Percentiles rank a stretch among this genome's conserved stretches.
These are phyloP conservation scores for Phytophthora kernoviae DNA, from an alignment of 352 stramenopile genomes.

Conservation along the genomic window DNA sequence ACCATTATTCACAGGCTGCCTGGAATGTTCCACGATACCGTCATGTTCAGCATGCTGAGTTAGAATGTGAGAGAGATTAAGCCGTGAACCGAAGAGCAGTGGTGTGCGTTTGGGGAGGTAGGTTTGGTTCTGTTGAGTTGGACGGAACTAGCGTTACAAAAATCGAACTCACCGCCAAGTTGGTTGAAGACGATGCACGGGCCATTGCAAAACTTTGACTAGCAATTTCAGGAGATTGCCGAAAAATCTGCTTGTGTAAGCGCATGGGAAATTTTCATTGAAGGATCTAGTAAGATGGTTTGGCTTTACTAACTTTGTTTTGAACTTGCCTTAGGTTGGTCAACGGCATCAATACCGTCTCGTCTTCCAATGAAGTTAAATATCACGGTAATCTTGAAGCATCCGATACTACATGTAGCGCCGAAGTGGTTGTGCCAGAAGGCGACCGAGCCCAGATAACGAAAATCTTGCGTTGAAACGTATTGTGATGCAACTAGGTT, in stretches of 20 bases:
- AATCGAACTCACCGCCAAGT: background rate
- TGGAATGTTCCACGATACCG: background rate
- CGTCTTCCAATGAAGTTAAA: too few species aligned
- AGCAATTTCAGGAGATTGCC: background rate
- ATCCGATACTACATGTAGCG: too few species aligned
- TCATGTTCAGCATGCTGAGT: background rate
- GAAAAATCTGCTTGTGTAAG: background rate
- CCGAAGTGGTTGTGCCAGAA: too few species aligned
- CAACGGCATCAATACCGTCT: too few species aligned
- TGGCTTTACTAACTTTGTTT: too few species aligned
- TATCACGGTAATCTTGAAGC: too few species aligned
- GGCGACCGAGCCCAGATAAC: too few species aligned
- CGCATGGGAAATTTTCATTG: too few species aligned
- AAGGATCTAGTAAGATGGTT: too few species aligned
- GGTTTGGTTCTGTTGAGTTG: background rate
- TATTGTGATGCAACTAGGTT: too few species aligned
- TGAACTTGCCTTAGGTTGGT: too few species aligned
- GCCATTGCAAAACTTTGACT: background rate
- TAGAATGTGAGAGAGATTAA: background rate
- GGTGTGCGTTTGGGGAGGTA: background rate
- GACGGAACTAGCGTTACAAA: background rate
- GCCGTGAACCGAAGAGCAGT: background rate
- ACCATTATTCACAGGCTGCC: background rate
- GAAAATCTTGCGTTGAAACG: too few species aligned
- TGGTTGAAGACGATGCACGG: background rate